A percentile compares a stretch with the other conserved stretches of the same genome.
Conservation (phyloP, 768 basidiomycete species). For the Rhizopogon rudus region DNA sequence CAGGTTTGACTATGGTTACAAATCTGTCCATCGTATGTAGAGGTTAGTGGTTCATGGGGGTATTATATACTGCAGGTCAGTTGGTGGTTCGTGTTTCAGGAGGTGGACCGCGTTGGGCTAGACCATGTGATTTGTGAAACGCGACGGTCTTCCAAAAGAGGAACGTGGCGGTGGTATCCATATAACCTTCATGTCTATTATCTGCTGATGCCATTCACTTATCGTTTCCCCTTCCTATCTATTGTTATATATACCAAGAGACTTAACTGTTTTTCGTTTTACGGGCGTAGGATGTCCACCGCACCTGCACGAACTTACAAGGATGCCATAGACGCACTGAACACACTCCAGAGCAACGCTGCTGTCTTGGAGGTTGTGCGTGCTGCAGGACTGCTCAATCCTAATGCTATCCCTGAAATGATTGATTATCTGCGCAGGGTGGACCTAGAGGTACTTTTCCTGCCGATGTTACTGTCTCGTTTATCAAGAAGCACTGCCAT, state of each 20-base stretch:
- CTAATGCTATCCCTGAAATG: slow-evolving; percentile 81
- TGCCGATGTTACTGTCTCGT: background rate
- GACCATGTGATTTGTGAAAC: background rate
- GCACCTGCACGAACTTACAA: slow-evolving; percentile 49
- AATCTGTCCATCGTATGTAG: slow-evolving; percentile 19
- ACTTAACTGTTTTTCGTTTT: background rate
- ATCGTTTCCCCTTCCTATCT: slow-evolving; percentile 3
- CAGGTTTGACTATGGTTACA: slow-evolving; percentile 20
- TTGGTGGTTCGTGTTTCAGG: background rate
- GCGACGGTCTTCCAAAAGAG: background rate
- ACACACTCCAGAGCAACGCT: slow-evolving; percentile 88
- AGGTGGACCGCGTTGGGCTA: background rate
- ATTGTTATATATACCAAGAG: background rate
- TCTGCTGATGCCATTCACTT: slow-evolving; percentile 3
- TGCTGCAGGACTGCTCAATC: slow-evolving; percentile 57
- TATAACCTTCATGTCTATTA: background rate
- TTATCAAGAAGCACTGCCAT: slow-evolving; percentile 11
- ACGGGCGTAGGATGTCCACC: slow-evolving; percentile 44
- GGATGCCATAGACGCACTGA: slow-evolving; percentile 70
- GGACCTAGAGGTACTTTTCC: slow-evolving; percentile 69
- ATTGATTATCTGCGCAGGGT: slow-evolving; percentile 82
- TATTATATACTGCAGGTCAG: background rate
- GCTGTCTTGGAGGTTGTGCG: slow-evolving; percentile 84
- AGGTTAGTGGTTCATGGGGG: background rate
- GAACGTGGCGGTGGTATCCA: background rate